phyloP scores from a whole-genome alignment of 331 rosid species.

The Rosa hybrid region DNA sequence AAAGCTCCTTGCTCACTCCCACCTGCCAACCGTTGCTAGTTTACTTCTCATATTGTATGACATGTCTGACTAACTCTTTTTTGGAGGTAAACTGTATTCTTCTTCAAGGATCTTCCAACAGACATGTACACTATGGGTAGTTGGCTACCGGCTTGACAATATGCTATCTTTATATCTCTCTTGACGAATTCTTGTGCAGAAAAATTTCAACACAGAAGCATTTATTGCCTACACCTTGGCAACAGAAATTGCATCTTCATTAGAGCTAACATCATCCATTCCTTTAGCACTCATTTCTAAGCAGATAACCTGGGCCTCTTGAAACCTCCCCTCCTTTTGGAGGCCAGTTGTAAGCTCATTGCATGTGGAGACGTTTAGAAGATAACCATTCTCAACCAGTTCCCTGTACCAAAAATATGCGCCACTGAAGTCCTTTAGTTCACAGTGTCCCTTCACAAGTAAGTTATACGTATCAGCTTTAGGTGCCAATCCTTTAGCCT shows the following conservation, averaged over 20 bases:
- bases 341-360: conserved; percentile 66
- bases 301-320: conserved; percentile 59
- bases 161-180: not conserved
- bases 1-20: not conserved
- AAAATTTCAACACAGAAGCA: not conserved
- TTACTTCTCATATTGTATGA: not conserved
- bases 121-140: not conserved
- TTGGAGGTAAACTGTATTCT: not conserved
- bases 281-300: conserved; percentile 55
- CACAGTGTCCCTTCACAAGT: conserved; percentile 74
- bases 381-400: conserved; percentile 53
- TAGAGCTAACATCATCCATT: conserved; percentile 24
- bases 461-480: conserved; percentile 70
- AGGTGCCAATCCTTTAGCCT: conserved; percentile 66
- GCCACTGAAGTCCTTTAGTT: conserved; percentile 56
- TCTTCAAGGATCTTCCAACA: not conserved
- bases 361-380: conserved; percentile 36
- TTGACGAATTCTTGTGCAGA: not conserved
- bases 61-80: not conserved
- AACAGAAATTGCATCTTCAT: conserved; percentile 21
- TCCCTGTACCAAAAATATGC: conserved; percentile 78
- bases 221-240: conserved; percentile 17
- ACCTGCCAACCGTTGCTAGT: not conserved
- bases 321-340: conserved; percentile 52
- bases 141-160: not conserved